phyloP scores from a whole-genome alignment of 2,329 filamentous ascomycete species.

The Ophiostoma pallidulum region DNA sequence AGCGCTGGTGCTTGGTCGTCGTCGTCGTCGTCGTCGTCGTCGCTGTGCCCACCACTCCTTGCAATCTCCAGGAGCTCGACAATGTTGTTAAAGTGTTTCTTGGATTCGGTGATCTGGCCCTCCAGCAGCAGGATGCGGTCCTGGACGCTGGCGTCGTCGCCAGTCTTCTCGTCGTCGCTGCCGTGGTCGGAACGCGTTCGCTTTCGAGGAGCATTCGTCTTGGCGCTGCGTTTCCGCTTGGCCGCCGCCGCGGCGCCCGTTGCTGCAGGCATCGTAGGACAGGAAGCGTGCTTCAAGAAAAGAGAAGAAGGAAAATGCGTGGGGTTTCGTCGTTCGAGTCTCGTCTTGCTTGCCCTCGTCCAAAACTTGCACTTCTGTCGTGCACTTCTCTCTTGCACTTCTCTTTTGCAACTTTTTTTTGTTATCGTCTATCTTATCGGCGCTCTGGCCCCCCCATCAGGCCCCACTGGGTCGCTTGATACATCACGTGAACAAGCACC shows the following conservation, averaged over 20 bases:
- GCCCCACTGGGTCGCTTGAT: neutral
- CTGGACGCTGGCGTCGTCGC: slow-evolving; percentile 39
- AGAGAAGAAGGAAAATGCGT: too few relatives aligned
- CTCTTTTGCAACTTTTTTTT: too few relatives aligned
- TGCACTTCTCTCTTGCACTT: too few relatives aligned
- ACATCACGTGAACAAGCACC: neutral
- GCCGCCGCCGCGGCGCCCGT: slow-evolving; percentile 12
- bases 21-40: neutral
- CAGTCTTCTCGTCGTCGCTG: slow-evolving; percentile 36
- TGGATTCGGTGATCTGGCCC: slow-evolving; percentile 71
- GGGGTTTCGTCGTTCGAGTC: too few relatives aligned
- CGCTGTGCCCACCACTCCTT: slow-evolving; percentile 24
- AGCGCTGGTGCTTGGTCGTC: slow-evolving; percentile 33
- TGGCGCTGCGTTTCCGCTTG: slow-evolving; percentile 44
- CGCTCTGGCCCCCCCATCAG: too few relatives aligned
- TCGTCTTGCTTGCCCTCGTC: too few relatives aligned
- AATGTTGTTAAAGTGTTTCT: slow-evolving; percentile 89
- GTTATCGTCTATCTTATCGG: slow-evolving; percentile 10
- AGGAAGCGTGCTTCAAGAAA: neutral
- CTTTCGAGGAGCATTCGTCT: slow-evolving; percentile 39
- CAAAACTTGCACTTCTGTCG: too few relatives aligned
- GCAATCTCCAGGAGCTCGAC: slow-evolving; percentile 56
- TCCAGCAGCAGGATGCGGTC: slow-evolving; percentile 67
- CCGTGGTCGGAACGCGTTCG: slow-evolving; percentile 39
- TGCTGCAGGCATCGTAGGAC: slow-evolving; percentile 8